Conservation (phyloP, 495 filamentous ascomycete species). For the Xylona heveae region DNA sequence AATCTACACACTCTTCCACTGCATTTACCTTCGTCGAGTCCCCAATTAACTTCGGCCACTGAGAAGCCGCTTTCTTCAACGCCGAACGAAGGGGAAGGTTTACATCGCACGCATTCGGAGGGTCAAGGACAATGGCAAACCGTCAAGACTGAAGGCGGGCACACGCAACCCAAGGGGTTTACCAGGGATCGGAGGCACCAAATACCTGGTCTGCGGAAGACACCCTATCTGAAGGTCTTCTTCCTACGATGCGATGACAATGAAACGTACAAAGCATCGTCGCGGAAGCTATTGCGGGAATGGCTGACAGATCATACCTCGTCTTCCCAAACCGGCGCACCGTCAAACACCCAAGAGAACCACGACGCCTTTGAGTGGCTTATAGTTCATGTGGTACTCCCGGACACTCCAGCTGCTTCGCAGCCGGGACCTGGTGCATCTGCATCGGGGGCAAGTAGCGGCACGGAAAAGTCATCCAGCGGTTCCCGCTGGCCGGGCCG, state of each 20-base stretch:
- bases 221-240: conserved; percentile 82
- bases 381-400: conserved; percentile 72
- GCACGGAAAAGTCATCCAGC: conserved; percentile 20
- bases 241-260: conserved; percentile 85
- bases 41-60: not conserved
- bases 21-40: not conserved
- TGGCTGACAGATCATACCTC: conserved; percentile 69
- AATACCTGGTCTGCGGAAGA: conserved; percentile 82
- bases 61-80: too few relatives aligned
- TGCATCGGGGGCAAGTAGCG: conserved; percentile 19
- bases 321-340: conserved; percentile 18
- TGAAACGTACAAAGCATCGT: conserved; percentile 67
- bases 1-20: conserved; percentile 1
- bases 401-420: conserved; percentile 53
- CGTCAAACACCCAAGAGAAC: conserved; percentile 39
- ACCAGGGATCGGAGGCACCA: conserved; percentile 64
- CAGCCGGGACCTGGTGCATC: conserved; percentile 30
- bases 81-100: not conserved
- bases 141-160: not conserved
- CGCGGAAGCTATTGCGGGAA: conserved; percentile 59
- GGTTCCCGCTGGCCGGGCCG: conserved; percentile 53
- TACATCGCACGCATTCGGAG: conserved; percentile 1
- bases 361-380: conserved; percentile 98
- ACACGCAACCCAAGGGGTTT: conserved; percentile 6
- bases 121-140: not conserved